A percentile compares a stretch with the other conserved stretches of the same genome.
These are phyloP conservation scores for Limnomonas spitsbergensis DNA, from an alignment of 139 green algal species.

Conservation along the genomic window DNA sequence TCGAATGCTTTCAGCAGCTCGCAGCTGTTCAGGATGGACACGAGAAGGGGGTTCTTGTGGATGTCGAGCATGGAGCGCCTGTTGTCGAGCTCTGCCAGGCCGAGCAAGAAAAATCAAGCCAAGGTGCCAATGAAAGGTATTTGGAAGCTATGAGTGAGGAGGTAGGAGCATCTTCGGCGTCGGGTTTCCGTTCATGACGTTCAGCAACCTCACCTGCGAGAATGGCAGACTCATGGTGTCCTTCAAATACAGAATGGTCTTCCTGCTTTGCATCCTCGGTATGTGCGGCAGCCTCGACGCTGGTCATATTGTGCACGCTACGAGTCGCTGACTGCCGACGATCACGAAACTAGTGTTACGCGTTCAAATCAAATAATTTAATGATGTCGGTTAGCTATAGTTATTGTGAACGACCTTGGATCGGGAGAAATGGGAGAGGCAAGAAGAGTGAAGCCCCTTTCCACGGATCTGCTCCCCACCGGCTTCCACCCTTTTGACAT, in stretches of 20 bases:
- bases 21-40: constrained; percentile 51
- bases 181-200: neutral
- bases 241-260: neutral
- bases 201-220: neutral
- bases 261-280: neutral
- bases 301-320: neutral
- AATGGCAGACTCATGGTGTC: neutral
- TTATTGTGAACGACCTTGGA: too few relatives aligned
- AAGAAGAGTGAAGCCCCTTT: too few relatives aligned
- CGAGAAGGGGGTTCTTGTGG: constrained; percentile 49
- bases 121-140: neutral
- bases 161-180: neutral
- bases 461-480: too few relatives aligned
- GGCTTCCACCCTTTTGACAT: too few relatives aligned
- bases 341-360: too few relatives aligned
- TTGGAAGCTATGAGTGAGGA: neutral
- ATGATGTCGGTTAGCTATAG: too few relatives aligned
- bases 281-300: neutral
- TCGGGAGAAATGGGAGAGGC: too few relatives aligned
- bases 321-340: too few relatives aligned
- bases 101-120: neutral
- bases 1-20: constrained; percentile 45
- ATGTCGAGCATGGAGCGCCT: constrained; percentile 22
- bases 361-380: too few relatives aligned
- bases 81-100: constrained; percentile 12